Conservation (phyloP, 2,329 filamentous ascomycete genomes). For the Elsinoe batatas region DNA sequence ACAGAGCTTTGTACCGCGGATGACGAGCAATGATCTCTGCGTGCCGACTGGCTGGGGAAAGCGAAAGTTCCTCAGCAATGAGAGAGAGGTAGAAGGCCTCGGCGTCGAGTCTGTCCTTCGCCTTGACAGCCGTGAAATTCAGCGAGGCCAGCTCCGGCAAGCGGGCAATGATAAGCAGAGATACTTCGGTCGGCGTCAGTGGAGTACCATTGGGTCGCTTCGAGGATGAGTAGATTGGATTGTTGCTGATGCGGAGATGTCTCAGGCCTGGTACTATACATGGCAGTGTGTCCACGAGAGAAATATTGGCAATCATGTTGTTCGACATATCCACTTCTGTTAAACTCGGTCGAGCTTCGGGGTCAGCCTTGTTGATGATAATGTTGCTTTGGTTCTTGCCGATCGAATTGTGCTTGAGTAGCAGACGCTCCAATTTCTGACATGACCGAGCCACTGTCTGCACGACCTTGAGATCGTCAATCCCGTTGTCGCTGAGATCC, state of each 20-base stretch:
- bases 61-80: slow-evolving; percentile 65
- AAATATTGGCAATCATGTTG: slow-evolving; percentile 50
- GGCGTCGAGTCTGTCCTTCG: slow-evolving; percentile 70
- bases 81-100: slow-evolving; percentile 88
- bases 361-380: neutral
- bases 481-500: slow-evolving; percentile 63
- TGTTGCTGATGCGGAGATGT: slow-evolving; percentile 71
- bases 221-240: slow-evolving; percentile 66
- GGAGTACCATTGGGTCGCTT: slow-evolving; percentile 30
- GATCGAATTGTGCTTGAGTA: slow-evolving; percentile 69
- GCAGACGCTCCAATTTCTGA: slow-evolving; percentile 38
- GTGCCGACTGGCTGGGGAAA: slow-evolving; percentile 45
- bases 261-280: slow-evolving; percentile 61
- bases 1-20: slow-evolving; percentile 63
- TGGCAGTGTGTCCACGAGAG: slow-evolving; percentile 60
- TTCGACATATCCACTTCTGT: slow-evolving; percentile 36
- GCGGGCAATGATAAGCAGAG: slow-evolving; percentile 78
- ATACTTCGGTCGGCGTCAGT: slow-evolving; percentile 62
- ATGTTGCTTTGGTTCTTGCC: neutral
- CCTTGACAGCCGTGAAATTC: slow-evolving; percentile 60
- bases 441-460: slow-evolving; percentile 34
- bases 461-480: slow-evolving; percentile 48
- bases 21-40: slow-evolving; percentile 51
- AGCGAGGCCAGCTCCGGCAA: slow-evolving; percentile 57
- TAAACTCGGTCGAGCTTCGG: slow-evolving; percentile 25